phyloP scores from a whole-genome alignment of 768 basidiomycete genomes.

The Pleurotus pulmonarius region DNA sequence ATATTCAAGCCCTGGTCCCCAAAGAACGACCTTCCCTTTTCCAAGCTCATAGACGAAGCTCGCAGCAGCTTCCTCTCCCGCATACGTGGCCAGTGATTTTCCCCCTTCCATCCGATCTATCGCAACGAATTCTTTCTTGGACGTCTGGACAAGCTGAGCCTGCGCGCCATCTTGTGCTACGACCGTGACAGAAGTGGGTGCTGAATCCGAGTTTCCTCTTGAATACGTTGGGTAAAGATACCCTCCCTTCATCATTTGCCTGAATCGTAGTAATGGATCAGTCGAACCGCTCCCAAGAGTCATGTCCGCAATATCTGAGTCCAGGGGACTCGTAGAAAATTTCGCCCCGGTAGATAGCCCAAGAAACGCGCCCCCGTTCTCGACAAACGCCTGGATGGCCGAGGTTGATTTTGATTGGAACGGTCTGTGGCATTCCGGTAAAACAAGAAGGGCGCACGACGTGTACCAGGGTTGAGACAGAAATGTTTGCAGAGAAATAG shows the following conservation, averaged over 20 bases:
- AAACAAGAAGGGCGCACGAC: constrained; percentile 74
- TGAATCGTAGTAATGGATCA: constrained; percentile 31
- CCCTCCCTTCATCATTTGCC: constrained; percentile 26
- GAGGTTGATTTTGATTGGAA: constrained; percentile 33
- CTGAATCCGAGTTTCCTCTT: constrained; percentile 6
- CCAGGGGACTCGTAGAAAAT: constrained; percentile 28
- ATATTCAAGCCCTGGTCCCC: constrained; percentile 58
- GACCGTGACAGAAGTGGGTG: constrained; percentile 14
- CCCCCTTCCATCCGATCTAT: constrained; percentile 3
- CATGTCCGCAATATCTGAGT: constrained; percentile 37
- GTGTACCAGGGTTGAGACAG: constrained; percentile 71
- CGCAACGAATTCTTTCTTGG: constrained; percentile 2
- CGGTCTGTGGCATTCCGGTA: constrained; percentile 58
- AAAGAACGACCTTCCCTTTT: constrained; percentile 49
- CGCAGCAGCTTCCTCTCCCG: constrained; percentile 21
- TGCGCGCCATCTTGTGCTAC: constrained; percentile 17
- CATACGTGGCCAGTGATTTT: constrained; percentile 28
- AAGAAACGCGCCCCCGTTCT: constrained; percentile 67
- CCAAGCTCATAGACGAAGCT: constrained; percentile 32
- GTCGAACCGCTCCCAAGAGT: constrained; percentile 20
- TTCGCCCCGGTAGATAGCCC: constrained; percentile 60
- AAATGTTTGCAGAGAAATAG: constrained; percentile 54
- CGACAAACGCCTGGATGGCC: constrained; percentile 57
- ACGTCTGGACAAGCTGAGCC: constrained; percentile 13
- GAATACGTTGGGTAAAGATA: constrained; percentile 26